phyloP scores from a whole-genome alignment of 108 stramenopile genomes.

The Phaeodactylum tricornutum region DNA sequence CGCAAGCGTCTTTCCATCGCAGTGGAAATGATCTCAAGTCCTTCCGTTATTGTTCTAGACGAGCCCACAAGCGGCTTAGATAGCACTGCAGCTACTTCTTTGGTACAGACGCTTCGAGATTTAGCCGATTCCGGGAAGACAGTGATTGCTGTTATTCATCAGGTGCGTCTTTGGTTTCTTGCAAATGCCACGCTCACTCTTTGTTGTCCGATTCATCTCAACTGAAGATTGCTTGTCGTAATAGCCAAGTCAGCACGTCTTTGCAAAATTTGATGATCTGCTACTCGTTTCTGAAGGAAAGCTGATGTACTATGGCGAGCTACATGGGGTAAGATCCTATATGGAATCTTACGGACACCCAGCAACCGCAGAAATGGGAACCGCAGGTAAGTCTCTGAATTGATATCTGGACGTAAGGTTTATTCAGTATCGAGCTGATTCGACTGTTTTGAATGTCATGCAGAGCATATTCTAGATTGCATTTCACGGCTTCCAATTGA shows the following conservation, averaged over 20 bases:
- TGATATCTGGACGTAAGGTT: not conserved
- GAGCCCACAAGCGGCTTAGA: constrained; percentile 75
- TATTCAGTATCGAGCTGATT: not conserved
- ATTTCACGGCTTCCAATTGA: constrained; percentile 33
- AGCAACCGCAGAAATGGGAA: constrained; percentile 10
- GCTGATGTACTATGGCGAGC: constrained; percentile 76
- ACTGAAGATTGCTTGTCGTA: no score
- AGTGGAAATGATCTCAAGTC: constrained; percentile 72
- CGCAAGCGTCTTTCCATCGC: constrained; percentile 79
- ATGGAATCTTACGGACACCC: constrained; percentile 19
- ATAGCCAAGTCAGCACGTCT: constrained; percentile 70
- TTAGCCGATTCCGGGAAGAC: constrained; percentile 76
- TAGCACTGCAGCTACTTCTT: constrained; percentile 54
- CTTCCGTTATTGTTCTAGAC: constrained; percentile 69
- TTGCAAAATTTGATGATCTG: constrained; percentile 76
- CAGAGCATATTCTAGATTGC: constrained; percentile 77
- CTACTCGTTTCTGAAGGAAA: constrained; percentile 76
- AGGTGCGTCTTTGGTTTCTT: no score
- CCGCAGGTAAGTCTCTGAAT: no score
- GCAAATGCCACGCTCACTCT: no score
- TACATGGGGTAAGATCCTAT: constrained; percentile 41
- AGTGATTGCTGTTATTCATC: constrained; percentile 82
- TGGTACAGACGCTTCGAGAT: constrained; percentile 56
- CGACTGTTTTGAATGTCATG: no score
- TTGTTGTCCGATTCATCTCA: no score